Base-by-base conservation (phyloP, 495 filamentous ascomycete genomes). In the Elaphomyces granulatus region DNA sequence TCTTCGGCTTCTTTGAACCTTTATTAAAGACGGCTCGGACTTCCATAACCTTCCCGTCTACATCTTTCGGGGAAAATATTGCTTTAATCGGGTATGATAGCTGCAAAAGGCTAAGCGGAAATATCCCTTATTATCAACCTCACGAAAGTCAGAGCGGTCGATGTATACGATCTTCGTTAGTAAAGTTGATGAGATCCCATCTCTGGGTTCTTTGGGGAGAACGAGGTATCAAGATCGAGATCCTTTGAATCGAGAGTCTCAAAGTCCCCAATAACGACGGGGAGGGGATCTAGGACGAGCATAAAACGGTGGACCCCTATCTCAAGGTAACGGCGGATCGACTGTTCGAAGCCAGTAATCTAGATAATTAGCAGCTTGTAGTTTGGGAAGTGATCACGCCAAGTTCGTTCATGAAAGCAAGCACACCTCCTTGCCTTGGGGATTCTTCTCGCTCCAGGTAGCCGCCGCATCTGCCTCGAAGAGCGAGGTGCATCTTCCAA, bases 61-160 rank as follows among this genome's bases (percentile, higher is more conserved):
- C 42, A 50, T 87, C 80, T 47, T 80, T 90, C 14, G 70, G 72
- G 58, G 83, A 87, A 6, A 70, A 73, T 2, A 74, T 81, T 4
- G 83, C 86, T 15, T 73, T 82, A 60, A 98, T 83, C 1, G 86
- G 82, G 63, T 74, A 80, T 1, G 86, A 82, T 3, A 74, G 80
- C 52, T 92, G 79, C 42, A 92, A 71, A 1, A 98, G 71, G 33
- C 90, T 16, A 98, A 75, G 15, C 92, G 86, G 77, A 94, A 95
- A 66, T 85, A 94, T 43, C 92, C 82, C 34, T 78, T 74, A 49
- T 71, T 75, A 55, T 88, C 84, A 14, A 78, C 72, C 53, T 92
- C 81, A 23, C 90, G 74, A 67, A 95, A 98, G 55, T 98, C 90
- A 26, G 71, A 77, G 34, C 85, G 79, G 53, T 98, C 90, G 36